Conservation (phyloP, 148 eudicot genomes). For the Salicornia ramosissima region DNA sequence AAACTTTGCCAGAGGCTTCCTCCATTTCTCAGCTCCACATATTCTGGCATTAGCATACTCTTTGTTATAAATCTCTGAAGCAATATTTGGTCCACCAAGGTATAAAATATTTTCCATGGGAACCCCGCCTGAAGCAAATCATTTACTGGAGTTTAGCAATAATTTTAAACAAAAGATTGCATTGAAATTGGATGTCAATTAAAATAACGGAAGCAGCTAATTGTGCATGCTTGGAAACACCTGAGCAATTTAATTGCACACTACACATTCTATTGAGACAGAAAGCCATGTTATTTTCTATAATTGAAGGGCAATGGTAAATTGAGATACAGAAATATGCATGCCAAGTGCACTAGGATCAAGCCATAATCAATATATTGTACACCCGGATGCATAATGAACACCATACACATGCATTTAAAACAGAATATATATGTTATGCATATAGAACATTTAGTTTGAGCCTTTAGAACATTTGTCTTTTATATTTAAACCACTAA, state of each 20-base stretch:
- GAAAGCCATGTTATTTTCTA: background rate
- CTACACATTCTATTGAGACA: background rate
- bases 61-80: conserved; percentile 83
- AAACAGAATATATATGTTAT: no score
- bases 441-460: no score
- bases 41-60: conserved; percentile 96
- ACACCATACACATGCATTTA: no score
- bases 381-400: no score
- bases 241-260: background rate
- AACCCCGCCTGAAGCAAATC: conserved; percentile 57
- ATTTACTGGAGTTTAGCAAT: background rate
- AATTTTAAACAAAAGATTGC: background rate
- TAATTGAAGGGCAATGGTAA: background rate
- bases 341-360: no score
- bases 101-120: conserved; percentile 86
- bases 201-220: background rate
- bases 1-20: conserved; percentile 74
- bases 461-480: no score
- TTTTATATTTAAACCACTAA: no score
- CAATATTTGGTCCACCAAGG: conserved; percentile 97
- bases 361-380: no score
- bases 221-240: background rate
- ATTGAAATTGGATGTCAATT: background rate
- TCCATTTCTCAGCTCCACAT: conserved; percentile 89
- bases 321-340: no score